Evolutionary conservation across 805 yeast species (phyloP), one percentile per base, ranked within the genome.

Genomic region (Ogataea philodendri): DNA sequence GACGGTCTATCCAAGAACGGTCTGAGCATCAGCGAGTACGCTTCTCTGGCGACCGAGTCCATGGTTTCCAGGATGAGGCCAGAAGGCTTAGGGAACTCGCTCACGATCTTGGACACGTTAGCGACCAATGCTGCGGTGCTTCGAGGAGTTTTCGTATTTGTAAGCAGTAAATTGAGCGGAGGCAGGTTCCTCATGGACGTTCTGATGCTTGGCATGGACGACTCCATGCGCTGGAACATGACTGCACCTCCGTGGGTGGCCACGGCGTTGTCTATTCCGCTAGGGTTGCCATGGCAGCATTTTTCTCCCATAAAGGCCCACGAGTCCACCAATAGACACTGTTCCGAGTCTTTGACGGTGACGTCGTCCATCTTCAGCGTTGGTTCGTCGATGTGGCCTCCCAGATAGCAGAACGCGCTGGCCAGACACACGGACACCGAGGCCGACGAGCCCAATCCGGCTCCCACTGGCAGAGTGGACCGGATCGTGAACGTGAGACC

Each of bases 171-270:
- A 36, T 78, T 74, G 42, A 90, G 59, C 3, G 81, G 72, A 1
- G 96, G 95, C 57, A 87, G 78, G 41, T 76, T 73, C 41, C 81
- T 69, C 74, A 84, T 78, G 13, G 79, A 70, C 7, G 81, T 75
- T 43, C 87, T 64, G n/a, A 72, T 72, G 34, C 81, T 72, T 14
- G 85, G 84, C 35, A 70, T 50, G 2, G 82, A 72, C 36, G 66
- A 63, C 11, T 63, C 62, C 65, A 57, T 65, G 52, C 95, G 74
- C 62, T 84, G 90, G 62, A 80, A 90, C 76, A 81, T 69, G 1
- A 93, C 95, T 0, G 97, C 97, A 30, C 97, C 97, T 15, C 98
- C 98, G 48, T 80, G 81, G 0, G 96, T 84, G 2, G 97, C 94
- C 31, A 90, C 97, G 0, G 96, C 88, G 55, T 93, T 93, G 59